Evolutionary conservation across 2,329 filamentous ascomycete species (phyloP).

Genomic region (Paraphoma sp.): DNA sequence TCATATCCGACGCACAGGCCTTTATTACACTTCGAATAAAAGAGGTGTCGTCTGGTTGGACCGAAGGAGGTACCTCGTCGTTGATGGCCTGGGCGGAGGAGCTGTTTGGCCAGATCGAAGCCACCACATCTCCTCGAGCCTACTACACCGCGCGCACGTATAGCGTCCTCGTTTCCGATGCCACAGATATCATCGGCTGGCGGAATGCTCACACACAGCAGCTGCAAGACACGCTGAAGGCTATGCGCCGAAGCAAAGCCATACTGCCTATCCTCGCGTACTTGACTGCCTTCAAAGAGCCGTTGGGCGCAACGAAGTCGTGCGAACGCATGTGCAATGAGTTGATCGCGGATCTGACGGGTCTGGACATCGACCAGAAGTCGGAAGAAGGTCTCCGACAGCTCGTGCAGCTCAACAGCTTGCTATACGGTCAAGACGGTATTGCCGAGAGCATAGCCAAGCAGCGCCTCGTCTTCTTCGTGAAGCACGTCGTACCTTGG

Average conservation of each 20-base stretch:
- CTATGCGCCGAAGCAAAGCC: slow-evolving; percentile 44
- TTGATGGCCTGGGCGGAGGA: slow-evolving; percentile 34
- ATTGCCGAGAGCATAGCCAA: slow-evolving; percentile 58
- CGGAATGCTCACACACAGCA: slow-evolving; percentile 41
- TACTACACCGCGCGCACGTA: slow-evolving; percentile 54
- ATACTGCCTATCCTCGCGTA: slow-evolving; percentile 56
- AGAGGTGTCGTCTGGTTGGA: slow-evolving; percentile 18
- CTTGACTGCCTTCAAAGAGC: slow-evolving; percentile 57
- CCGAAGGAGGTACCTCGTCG: slow-evolving; percentile 19
- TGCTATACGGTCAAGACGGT: slow-evolving; percentile 58
- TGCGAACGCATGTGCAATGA: slow-evolving; percentile 65
- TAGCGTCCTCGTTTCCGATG: slow-evolving; percentile 44
- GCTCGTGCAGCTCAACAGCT: slow-evolving; percentile 61
- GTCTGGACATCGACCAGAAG: slow-evolving; percentile 54
- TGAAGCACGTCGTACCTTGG: slow-evolving; percentile 79
- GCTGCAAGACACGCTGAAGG: slow-evolving; percentile 47
- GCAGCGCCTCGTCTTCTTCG: slow-evolving; percentile 80
- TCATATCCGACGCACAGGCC: slow-evolving; percentile 59
- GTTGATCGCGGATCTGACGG: slow-evolving; percentile 65
- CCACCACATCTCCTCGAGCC: slow-evolving; percentile 28
- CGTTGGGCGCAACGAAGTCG: slow-evolving; percentile 55
- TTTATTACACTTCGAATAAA: slow-evolving; percentile 55
- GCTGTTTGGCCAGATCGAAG: slow-evolving; percentile 29
- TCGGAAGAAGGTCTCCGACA: slow-evolving; percentile 55
- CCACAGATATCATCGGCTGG: slow-evolving; percentile 52